phyloP scores from a whole-genome alignment of 2,329 filamentous ascomycete genomes.

The Hymenoscyphus salicellus region DNA sequence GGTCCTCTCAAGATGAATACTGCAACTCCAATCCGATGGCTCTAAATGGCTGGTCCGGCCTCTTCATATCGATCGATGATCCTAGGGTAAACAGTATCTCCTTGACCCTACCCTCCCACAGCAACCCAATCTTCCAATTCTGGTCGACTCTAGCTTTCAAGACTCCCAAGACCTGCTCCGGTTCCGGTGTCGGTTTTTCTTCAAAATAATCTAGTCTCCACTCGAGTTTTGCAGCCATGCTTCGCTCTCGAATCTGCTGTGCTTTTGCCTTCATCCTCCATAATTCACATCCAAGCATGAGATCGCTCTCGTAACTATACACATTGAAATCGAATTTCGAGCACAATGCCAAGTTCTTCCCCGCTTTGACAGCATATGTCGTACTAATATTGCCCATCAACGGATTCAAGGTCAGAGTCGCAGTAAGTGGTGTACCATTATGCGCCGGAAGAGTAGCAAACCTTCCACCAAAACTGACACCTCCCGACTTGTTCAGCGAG shows the following conservation, averaged over 20 bases:
- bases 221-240: constrained; percentile 53
- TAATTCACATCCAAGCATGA: constrained; percentile 87
- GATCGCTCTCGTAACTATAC: constrained; percentile 94
- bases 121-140: constrained; percentile 75
- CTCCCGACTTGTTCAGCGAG: constrained; percentile 87
- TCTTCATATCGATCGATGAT: constrained; percentile 76
- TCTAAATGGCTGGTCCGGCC: constrained; percentile 72
- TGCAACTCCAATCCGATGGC: constrained; percentile 76
- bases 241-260: constrained; percentile 40
- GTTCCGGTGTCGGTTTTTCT: constrained; percentile 36
- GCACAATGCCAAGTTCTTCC: constrained; percentile 76
- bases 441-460: constrained; percentile 83
- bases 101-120: constrained; percentile 93
- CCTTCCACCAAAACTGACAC: constrained; percentile 80
- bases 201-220: constrained; percentile 45
- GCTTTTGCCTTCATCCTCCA: constrained; percentile 62
- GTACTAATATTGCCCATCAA: constrained; percentile 91
- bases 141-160: constrained; percentile 89
- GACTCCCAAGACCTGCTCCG: constrained; percentile 75
- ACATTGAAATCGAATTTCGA: constrained; percentile 96
- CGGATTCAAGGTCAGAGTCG: constrained; percentile 89
- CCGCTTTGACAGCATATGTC: constrained; percentile 87
- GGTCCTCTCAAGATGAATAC: constrained; percentile 65
- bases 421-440: constrained; percentile 84
- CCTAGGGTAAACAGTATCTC: constrained; percentile 90